Conservation (phyloP, 768 basidiomycete genomes). For the Butyriboletus loyo region DNA sequence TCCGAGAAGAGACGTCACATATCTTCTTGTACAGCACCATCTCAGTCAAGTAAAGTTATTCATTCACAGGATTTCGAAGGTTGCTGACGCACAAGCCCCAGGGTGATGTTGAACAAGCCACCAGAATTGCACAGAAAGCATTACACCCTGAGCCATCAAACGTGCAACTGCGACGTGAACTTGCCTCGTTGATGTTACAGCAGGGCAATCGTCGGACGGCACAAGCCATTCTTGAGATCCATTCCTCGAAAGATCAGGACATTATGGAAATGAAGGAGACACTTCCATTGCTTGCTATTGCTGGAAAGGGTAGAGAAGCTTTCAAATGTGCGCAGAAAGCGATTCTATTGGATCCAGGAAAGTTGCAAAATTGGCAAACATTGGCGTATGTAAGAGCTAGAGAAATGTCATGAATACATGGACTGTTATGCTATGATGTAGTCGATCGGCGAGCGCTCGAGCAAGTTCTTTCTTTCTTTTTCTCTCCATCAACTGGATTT, state of each 20-base stretch:
- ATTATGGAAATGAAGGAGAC: constrained; percentile 39
- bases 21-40: constrained; percentile 69
- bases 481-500: not conserved
- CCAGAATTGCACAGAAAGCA: constrained; percentile 53
- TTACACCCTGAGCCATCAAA: constrained; percentile 55
- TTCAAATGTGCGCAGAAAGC: constrained; percentile 56
- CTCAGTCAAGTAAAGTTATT: constrained; percentile 59
- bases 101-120: constrained; percentile 49
- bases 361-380: constrained; percentile 52
- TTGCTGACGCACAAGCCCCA: constrained; percentile 23
- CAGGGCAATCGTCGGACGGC: constrained; percentile 40
- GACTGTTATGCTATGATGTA: not conserved
- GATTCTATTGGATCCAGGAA: constrained; percentile 52
- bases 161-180: constrained; percentile 44
- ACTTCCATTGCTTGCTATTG: constrained; percentile 51
- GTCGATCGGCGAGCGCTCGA: not conserved
- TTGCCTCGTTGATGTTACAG: constrained; percentile 57
- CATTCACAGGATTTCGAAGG: not conserved
- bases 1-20: constrained; percentile 63
- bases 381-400: constrained; percentile 51
- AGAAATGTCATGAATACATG: constrained; percentile 21
- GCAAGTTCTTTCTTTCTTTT: not conserved
- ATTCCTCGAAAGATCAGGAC: constrained; percentile 29
- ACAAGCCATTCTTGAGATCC: constrained; percentile 43
- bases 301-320: constrained; percentile 34